phyloP scores from a whole-genome alignment of 345 rosid genomes.

The Hibiscus tridactylites region DNA sequence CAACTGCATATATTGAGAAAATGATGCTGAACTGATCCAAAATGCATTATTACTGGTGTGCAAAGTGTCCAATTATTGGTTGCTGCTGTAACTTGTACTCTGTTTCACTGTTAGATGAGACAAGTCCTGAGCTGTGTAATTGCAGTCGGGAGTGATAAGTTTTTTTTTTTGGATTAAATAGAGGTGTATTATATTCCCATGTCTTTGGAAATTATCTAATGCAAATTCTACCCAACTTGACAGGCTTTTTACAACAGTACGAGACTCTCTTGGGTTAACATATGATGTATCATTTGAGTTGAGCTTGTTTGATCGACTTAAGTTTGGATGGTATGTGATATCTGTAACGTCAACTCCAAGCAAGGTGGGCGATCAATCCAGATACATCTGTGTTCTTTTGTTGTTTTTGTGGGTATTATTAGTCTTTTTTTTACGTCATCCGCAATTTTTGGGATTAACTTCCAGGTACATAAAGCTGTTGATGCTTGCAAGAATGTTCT shows the following conservation, averaged over 20 bases:
- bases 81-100: background rate
- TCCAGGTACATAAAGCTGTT: constrained; percentile 87
- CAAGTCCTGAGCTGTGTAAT: background rate
- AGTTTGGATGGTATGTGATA: constrained; percentile 98
- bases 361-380: constrained; percentile 50
- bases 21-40: constrained; percentile 1
- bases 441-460: constrained; percentile 17
- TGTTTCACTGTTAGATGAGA: background rate
- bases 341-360: constrained; percentile 96
- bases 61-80: background rate
- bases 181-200: no score
- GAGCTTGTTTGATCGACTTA: constrained; percentile 86
- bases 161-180: no score
- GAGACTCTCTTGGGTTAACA: constrained; percentile 97
- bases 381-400: constrained; percentile 11
- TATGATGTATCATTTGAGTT: constrained; percentile 98
- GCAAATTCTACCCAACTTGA: constrained; percentile 4
- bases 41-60: background rate
- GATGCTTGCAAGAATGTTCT: constrained; percentile 98
- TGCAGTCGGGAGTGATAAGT: background rate
- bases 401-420: background rate
- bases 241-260: constrained; percentile 99
- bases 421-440: constrained; percentile 3
- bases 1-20: constrained; percentile 2
- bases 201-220: background rate